Percentiles rank a stretch among this genome's conserved stretches.
These are phyloP conservation scores for Lolium multiflorum DNA, from an alignment of 176 grass and related monocot genomes.

Conservation along the genomic window DNA sequence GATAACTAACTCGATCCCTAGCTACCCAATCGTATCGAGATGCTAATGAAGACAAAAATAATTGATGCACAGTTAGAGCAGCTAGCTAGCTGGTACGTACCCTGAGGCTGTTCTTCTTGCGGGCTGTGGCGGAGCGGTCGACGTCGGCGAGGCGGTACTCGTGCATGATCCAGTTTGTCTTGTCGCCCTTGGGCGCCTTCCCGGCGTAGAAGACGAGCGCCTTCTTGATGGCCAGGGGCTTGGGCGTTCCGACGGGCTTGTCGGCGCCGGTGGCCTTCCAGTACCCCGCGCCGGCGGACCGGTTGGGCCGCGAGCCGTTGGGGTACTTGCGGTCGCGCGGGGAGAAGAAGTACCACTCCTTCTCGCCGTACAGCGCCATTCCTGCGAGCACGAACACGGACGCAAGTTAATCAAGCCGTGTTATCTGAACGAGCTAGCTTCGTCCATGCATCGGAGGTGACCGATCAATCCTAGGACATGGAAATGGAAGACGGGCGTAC, in stretches of 20 bases:
- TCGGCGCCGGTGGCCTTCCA: conserved; percentile 90
- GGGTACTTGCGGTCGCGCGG: conserved; percentile 86
- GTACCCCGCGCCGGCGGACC: conserved; percentile 67
- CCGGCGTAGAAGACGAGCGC: conserved; percentile 82
- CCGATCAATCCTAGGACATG: neutral
- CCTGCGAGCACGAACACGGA: conserved; percentile 23
- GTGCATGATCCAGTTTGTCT: conserved; percentile 93
- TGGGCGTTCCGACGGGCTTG: conserved; percentile 74
- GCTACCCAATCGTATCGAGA: neutral
- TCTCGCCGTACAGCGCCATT: conserved; percentile 77
- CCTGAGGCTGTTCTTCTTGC: conserved; percentile 76
- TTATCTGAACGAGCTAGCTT: too few relatives aligned
- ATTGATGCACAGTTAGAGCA: neutral
- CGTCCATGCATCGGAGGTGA: too few relatives aligned
- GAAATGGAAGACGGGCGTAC: conserved; percentile 47
- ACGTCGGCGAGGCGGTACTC: conserved; percentile 88
- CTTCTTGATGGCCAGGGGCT: conserved; percentile 74
- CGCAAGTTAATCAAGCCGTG: too few relatives aligned
- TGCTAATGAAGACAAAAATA: neutral
- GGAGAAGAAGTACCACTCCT: conserved; percentile 93
- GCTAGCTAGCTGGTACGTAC: conserved; percentile 16
- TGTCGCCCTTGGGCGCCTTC: conserved; percentile 82
- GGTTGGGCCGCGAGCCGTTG: conserved; percentile 82
- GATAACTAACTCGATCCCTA: neutral
- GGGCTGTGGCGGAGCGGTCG: conserved; percentile 66